Conservation (phyloP, 805 yeast genomes). For the Wickerhamiella parazyma region DNA sequence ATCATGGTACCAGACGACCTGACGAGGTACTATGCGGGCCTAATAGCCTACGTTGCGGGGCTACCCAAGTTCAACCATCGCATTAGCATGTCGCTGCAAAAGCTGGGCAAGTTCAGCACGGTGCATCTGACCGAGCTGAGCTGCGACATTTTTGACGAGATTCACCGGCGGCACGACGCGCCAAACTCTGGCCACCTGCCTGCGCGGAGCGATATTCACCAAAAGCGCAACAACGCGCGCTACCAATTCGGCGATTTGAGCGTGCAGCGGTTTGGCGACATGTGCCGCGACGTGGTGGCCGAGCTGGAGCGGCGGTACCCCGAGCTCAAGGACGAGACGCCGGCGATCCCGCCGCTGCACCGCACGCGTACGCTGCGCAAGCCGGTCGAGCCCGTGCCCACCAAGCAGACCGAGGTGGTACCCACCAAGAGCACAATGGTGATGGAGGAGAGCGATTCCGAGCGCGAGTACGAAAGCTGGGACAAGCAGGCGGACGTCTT, state of each 20-base stretch:
- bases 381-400: slow-evolving; percentile 22
- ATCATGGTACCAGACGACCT: slow-evolving; percentile 9
- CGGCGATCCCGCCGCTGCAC: slow-evolving; percentile 7
- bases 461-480: slow-evolving; percentile 3
- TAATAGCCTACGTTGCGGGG: slow-evolving; percentile 2
- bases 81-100: slow-evolving; percentile 34
- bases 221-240: slow-evolving; percentile 90
- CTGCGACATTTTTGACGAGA: slow-evolving; percentile 90
- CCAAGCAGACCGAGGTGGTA: slow-evolving; percentile 40
- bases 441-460: slow-evolving; percentile 68
- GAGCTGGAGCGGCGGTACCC: slow-evolving; percentile 73
- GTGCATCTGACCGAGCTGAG: slow-evolving; percentile 81
- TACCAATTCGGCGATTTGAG: slow-evolving; percentile 80
- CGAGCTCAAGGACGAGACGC: slow-evolving; percentile 23
- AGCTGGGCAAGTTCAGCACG: slow-evolving; percentile 40
- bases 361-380: slow-evolving; percentile 6
- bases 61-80: slow-evolving; percentile 11
- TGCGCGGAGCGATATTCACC: slow-evolving; percentile 67
- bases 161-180: slow-evolving; percentile 54
- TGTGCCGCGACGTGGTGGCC: slow-evolving; percentile 74
- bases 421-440: slow-evolving; percentile 75
- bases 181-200: slow-evolving; percentile 37
- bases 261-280: slow-evolving; percentile 67
- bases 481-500: not conserved
- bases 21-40: slow-evolving; percentile 3